Percentiles rank a stretch among this genome's conserved stretches.
Evolutionary conservation across 2,329 filamentous ascomycete genomes (phyloP).

Genomic region (Clonostachys sp.): DNA sequence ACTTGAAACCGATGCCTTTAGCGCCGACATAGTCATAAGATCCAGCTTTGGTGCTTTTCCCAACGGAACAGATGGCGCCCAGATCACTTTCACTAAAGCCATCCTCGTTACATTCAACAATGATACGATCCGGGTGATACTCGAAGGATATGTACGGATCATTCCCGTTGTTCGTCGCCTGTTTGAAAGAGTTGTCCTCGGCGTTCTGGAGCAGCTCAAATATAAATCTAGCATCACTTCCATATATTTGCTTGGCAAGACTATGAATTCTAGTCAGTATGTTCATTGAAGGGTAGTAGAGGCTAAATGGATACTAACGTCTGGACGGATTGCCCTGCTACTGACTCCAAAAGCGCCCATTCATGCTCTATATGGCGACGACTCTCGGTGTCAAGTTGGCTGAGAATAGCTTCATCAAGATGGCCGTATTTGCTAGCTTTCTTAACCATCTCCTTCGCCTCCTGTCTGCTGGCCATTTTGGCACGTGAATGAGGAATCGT

Average conservation of each 20-base stretch:
- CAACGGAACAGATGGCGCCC: constrained; percentile 33
- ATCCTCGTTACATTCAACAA: constrained; percentile 42
- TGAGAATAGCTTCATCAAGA: too few species aligned
- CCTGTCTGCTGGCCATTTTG: too few species aligned
- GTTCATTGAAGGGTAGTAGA: too few species aligned
- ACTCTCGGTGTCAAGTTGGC: too few species aligned
- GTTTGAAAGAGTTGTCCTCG: constrained; percentile 34
- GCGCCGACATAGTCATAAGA: constrained; percentile 34
- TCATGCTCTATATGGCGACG: too few species aligned
- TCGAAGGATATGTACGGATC: constrained; percentile 29
- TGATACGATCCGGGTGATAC: constrained; percentile 24
- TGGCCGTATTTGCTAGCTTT: too few species aligned
- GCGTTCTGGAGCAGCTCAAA: constrained; percentile 7
- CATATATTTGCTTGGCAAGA: constrained; percentile 33
- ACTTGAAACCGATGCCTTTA: constrained; percentile 44
- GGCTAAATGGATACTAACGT: too few species aligned
- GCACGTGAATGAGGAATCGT: too few species aligned
- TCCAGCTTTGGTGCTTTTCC: constrained; percentile 32
- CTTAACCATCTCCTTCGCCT: too few species aligned
- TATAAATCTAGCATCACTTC: constrained; percentile 25
- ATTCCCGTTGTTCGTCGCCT: constrained; percentile 38
- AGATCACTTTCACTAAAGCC: constrained; percentile 34
- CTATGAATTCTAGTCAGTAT: constrained; percentile 12
- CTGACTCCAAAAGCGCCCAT: too few species aligned
- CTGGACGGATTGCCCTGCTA: too few species aligned